Evolutionary conservation across 331 rosid species (phyloP).

Genomic region (Dryas integrifolia): DNA sequence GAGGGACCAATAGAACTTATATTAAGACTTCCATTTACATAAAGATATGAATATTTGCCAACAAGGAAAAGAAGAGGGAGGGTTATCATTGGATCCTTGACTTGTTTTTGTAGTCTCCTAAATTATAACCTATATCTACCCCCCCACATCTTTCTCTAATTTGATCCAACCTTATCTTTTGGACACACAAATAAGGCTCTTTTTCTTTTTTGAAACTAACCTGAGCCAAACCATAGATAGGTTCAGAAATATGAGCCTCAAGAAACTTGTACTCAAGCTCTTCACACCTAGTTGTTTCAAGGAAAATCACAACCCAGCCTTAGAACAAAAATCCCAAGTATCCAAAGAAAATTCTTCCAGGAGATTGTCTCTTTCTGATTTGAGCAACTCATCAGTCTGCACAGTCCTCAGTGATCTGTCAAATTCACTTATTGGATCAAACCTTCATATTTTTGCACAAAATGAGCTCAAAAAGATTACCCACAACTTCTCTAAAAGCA

Average conservation of each 20-base stretch:
- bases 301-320: constrained; percentile 17
- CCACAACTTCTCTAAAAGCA: constrained; percentile 45
- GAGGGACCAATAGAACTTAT: constrained; percentile 14
- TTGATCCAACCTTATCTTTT: constrained; percentile 20
- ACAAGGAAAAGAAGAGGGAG: constrained; percentile 5
- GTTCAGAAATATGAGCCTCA: constrained; percentile 45
- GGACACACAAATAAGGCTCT: constrained; percentile 24
- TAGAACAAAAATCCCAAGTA: constrained; percentile 22
- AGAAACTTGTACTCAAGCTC: constrained; percentile 33
- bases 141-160: constrained; percentile 27
- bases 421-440: constrained; percentile 65
- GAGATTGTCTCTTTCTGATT: constrained; percentile 39
- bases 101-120: constrained; percentile 18
- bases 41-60: not conserved
- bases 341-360: constrained; percentile 41
- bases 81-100: constrained; percentile 28
- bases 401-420: constrained; percentile 75
- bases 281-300: constrained; percentile 53
- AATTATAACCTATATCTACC: constrained; percentile 14
- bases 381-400: constrained; percentile 43
- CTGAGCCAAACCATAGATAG: not conserved
- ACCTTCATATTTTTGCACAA: constrained; percentile 65
- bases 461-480: constrained; percentile 67
- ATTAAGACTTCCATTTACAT: not conserved
- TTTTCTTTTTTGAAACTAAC: not conserved